Evolutionary conservation across 768 basidiomycete genomes (phyloP).

Genomic region (Daedalea quercina): DNA sequence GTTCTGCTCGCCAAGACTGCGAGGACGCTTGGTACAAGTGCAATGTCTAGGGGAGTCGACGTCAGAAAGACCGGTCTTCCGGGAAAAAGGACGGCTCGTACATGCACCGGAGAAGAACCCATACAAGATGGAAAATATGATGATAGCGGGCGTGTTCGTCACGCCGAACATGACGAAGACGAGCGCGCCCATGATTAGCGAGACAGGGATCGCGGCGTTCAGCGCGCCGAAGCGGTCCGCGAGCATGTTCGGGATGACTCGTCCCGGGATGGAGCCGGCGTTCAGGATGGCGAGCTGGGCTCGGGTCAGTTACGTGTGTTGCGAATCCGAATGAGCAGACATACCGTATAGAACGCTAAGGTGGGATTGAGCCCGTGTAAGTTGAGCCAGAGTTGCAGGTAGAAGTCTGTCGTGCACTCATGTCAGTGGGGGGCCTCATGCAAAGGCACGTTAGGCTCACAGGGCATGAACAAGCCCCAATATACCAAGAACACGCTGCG

Average conservation of each 20-base stretch:
- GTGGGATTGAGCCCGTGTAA: conserved; percentile 7
- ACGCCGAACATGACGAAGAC: conserved; percentile 33
- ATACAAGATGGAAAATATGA: conserved; percentile 37
- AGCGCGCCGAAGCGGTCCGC: conserved; percentile 43
- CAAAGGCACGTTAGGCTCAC: background rate
- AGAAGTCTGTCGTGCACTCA: conserved; percentile 7
- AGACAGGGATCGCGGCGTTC: conserved; percentile 31
- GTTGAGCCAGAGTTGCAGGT: conserved; percentile 10
- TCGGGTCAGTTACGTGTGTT: background rate
- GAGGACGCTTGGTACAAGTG: conserved; percentile 8
- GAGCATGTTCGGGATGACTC: conserved; percentile 46
- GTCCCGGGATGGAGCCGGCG: conserved; percentile 44
- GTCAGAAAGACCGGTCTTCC: background rate
- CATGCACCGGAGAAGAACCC: conserved; percentile 40
- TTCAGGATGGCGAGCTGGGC: conserved; percentile 45
- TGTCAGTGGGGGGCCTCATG: background rate
- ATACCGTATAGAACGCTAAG: conserved; percentile 14
- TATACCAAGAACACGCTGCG: background rate
- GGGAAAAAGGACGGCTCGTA: background rate
- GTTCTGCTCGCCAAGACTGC: conserved; percentile 4
- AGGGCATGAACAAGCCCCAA: conserved; percentile 15
- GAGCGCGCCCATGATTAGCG: conserved; percentile 26
- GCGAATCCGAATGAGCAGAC: conserved; percentile 1
- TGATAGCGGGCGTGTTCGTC: conserved; percentile 26
- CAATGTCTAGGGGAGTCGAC: conserved; percentile 6